These are phyloP conservation scores for Volvox reticuliferus DNA, from an alignment of 139 green algal species.

Conservation along the genomic window DNA sequence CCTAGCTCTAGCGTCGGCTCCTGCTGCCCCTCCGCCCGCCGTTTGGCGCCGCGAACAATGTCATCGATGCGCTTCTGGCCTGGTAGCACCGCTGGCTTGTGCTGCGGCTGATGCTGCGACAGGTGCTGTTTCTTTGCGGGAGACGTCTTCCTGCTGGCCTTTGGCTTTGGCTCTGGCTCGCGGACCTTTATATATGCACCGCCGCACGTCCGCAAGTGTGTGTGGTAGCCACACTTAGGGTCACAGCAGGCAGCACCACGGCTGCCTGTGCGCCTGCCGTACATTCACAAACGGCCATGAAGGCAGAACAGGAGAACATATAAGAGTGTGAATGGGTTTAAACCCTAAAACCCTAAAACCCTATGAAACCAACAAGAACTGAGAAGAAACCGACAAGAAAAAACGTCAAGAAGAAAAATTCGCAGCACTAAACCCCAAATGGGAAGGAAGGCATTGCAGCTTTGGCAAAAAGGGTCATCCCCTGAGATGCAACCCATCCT, in stretches of 20 bases:
- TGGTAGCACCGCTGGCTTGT: not conserved
- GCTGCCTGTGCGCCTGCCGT: not conserved
- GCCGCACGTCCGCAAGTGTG: conserved; percentile 71
- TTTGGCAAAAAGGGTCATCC: no score
- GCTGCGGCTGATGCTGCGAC: not conserved
- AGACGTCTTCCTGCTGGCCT: not conserved
- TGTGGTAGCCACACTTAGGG: conserved; percentile 69
- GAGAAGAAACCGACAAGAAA: no score
- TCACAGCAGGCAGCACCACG: conserved; percentile 60
- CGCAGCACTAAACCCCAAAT: no score
- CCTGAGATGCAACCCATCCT: no score
- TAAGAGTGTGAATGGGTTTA: no score
- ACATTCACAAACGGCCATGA: not conserved
- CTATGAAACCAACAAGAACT: no score
- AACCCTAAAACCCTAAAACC: no score
- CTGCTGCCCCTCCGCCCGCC: not conserved
- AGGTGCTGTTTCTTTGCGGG: not conserved
- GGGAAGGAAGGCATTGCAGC: no score
- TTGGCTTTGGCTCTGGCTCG: conserved; percentile 15
- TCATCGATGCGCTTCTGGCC: conserved; percentile 15
- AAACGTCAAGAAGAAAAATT: no score
- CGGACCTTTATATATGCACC: conserved; percentile 60
- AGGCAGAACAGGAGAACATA: not conserved
- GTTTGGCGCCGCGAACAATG: conserved; percentile 8
- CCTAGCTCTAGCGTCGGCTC: not conserved